These are phyloP conservation scores for Perilla frutescens DNA, from an alignment of 257 asterid species.

Conservation along the genomic window DNA sequence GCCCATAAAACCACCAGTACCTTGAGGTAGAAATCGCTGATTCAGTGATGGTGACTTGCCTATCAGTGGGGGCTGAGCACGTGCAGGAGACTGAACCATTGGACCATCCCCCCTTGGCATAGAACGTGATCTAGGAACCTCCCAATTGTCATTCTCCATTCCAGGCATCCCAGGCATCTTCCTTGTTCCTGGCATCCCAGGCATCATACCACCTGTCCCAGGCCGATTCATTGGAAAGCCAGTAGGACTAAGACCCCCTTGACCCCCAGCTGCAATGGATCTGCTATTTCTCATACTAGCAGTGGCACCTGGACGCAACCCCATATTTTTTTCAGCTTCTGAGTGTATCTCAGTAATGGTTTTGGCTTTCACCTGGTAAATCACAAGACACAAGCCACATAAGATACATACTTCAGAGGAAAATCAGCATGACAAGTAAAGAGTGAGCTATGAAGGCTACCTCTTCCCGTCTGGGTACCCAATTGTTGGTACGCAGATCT, in stretches of 20 bases:
- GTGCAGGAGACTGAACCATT: conserved; percentile 51
- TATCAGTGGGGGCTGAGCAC: conserved; percentile 53
- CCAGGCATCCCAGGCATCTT: conserved; percentile 91
- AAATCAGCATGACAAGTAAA: conserved; percentile 1
- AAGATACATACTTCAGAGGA: not conserved
- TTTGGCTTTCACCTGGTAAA: conserved; percentile 82
- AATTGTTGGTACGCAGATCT: conserved; percentile 74
- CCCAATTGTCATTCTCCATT: conserved; percentile 80
- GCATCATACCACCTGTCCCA: conserved; percentile 96
- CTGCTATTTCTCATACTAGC: conserved; percentile 80
- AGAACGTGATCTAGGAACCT: conserved; percentile 74
- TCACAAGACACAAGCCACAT: conserved; percentile 6
- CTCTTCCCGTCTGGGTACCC: conserved; percentile 98
- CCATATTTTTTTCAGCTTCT: conserved; percentile 92
- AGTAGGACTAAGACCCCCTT: conserved; percentile 64
- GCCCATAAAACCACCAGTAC: conserved; percentile 60
- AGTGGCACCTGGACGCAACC: conserved; percentile 94
- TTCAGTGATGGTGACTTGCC: conserved; percentile 67
- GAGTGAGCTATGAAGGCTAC: conserved; percentile 40
- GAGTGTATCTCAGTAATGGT: conserved; percentile 89
- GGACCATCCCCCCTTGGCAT: conserved; percentile 81
- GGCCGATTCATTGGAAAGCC: conserved; percentile 79
- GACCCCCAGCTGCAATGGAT: conserved; percentile 57
- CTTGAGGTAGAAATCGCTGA: conserved; percentile 72
- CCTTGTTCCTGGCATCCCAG: conserved; percentile 95